phyloP scores from a whole-genome alignment of 805 yeast species.

The Pichia ethanolica region DNA sequence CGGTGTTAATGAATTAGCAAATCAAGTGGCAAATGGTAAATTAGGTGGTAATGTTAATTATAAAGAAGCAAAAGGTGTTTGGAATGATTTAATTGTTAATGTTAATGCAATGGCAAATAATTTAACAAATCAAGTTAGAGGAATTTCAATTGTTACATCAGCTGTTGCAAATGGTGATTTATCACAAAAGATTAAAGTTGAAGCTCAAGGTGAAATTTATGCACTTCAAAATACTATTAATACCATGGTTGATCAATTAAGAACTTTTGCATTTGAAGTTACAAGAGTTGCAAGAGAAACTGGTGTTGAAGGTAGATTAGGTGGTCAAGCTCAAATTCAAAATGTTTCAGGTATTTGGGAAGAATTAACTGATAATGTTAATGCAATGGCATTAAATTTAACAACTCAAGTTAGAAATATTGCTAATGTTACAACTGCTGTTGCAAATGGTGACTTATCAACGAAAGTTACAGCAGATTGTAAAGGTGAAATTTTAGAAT shows the following conservation, averaged over 20 bases:
- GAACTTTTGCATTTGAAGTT: slow-evolving; percentile 80
- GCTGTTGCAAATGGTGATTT: slow-evolving; percentile 86
- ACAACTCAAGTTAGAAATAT: slow-evolving; percentile 85
- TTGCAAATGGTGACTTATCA: slow-evolving; percentile 74
- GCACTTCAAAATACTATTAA: slow-evolving; percentile 82
- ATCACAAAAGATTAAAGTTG: slow-evolving; percentile 76
- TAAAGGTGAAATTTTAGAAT: slow-evolving; percentile 70
- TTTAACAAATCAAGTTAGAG: slow-evolving; percentile 80
- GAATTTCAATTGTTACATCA: slow-evolving; percentile 81
- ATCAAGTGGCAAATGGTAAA: slow-evolving; percentile 86
- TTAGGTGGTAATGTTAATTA: slow-evolving; percentile 85
- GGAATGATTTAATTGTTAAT: slow-evolving; percentile 79
- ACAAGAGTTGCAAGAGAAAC: slow-evolving; percentile 84
- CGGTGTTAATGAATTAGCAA: slow-evolving; percentile 79
- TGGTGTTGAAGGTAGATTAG: slow-evolving; percentile 82
- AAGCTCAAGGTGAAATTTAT: slow-evolving; percentile 85
- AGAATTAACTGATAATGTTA: slow-evolving; percentile 77
- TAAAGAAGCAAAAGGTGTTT: slow-evolving; percentile 79
- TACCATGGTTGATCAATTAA: slow-evolving; percentile 80
- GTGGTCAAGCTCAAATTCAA: slow-evolving; percentile 78
- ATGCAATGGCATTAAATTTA: slow-evolving; percentile 83
- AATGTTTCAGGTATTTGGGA: slow-evolving; percentile 86
- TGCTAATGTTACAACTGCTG: slow-evolving; percentile 84
- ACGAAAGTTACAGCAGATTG: slow-evolving; percentile 83
- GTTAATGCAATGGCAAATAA: slow-evolving; percentile 86